Conservation (phyloP, 768 basidiomycete species). For the Strobilomyces echinocephalus region DNA sequence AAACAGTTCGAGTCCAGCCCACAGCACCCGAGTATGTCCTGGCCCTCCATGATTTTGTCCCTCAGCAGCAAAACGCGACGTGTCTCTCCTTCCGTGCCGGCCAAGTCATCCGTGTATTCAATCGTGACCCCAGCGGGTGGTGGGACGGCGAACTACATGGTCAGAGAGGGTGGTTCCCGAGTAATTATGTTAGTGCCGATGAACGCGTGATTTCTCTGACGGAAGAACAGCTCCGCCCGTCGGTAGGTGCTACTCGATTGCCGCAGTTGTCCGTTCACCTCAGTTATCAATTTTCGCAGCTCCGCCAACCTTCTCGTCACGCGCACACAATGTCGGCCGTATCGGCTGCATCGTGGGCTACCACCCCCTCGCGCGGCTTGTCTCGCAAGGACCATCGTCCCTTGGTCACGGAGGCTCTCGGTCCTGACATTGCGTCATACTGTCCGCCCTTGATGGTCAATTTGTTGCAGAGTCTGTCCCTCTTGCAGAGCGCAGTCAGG, state of each 20-base stretch:
- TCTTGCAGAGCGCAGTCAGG: slow-evolving; percentile 81
- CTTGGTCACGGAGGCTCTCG: slow-evolving; percentile 42
- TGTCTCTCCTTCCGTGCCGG: slow-evolving; percentile 89
- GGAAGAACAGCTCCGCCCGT: slow-evolving; percentile 49
- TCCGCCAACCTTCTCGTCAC: slow-evolving; percentile 41
- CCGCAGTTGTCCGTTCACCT: not conserved
- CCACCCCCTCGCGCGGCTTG: slow-evolving; percentile 37
- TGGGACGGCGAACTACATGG: slow-evolving; percentile 96
- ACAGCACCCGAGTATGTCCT: slow-evolving; percentile 66
- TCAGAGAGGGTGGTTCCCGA: slow-evolving; percentile 94
- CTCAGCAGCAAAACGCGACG: slow-evolving; percentile 65
- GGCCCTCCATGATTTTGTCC: slow-evolving; percentile 88
- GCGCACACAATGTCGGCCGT: slow-evolving; percentile 46
- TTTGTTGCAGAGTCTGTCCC: slow-evolving; percentile 76
- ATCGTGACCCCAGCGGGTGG: slow-evolving; percentile 87
- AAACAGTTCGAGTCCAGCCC: slow-evolving; percentile 40
- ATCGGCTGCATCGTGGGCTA: slow-evolving; percentile 54
- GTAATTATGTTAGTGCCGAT: slow-evolving; percentile 84
- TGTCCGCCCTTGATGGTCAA: slow-evolving; percentile 79
- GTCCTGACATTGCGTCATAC: slow-evolving; percentile 53
- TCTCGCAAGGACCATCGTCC: slow-evolving; percentile 40
- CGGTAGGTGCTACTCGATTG: slow-evolving; percentile 32
- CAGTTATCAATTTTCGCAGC: slow-evolving; percentile 13
- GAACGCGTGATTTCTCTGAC: slow-evolving; percentile 46
- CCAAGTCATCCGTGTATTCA: slow-evolving; percentile 87